Conservation (phyloP, 192 early-diverging fungal species). For the Rhizoclosmatium globosum region DNA sequence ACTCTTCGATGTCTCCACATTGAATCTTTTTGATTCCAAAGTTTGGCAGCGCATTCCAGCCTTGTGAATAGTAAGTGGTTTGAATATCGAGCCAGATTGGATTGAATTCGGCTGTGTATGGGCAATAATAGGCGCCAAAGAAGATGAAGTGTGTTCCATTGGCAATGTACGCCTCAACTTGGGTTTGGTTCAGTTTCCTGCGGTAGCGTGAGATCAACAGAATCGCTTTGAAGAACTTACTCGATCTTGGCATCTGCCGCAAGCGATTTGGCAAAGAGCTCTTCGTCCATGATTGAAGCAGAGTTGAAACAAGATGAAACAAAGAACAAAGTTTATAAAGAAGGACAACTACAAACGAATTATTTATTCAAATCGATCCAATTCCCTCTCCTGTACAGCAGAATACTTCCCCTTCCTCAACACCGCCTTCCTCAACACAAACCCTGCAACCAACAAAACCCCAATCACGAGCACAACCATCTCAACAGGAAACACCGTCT, state of each 20-base stretch:
- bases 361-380: not conserved
- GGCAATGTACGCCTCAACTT: not conserved
- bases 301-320: not conserved
- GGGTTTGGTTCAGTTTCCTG: not conserved
- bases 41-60: slow-evolving; percentile 10
- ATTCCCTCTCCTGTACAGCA: not conserved
- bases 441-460: slow-evolving; percentile 5
- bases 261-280: not conserved
- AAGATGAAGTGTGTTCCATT: slow-evolving; percentile 22
- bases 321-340: not conserved
- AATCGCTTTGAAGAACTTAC: not conserved
- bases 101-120: slow-evolving; percentile 28
- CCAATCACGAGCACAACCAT: not conserved
- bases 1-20: slow-evolving; percentile 5
- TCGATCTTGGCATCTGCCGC: slow-evolving; percentile 11
- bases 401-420: not conserved
- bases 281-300: not conserved
- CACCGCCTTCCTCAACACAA: not conserved
- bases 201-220: not conserved
- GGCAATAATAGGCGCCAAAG: slow-evolving; percentile 23
- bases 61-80: not conserved
- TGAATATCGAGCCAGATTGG: slow-evolving; percentile 25
- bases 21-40: slow-evolving; percentile 28
- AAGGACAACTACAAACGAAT: not conserved
- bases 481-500: slow-evolving; percentile 15